phyloP scores from a whole-genome alignment of 495 filamentous ascomycete genomes.

The Talaromyces nanjingensis region DNA sequence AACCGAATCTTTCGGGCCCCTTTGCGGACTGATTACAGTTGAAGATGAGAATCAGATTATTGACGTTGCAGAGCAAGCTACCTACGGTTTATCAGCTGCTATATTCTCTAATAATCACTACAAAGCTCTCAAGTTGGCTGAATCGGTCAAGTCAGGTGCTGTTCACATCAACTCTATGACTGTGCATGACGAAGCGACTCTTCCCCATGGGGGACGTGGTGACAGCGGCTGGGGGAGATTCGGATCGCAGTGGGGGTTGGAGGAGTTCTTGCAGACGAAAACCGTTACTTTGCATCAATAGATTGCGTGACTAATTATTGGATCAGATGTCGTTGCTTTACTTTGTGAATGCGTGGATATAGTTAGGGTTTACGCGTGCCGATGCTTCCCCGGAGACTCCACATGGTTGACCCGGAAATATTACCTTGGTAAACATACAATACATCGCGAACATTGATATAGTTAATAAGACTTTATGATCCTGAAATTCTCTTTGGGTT shows the following conservation, averaged over 20 bases:
- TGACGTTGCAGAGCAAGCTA: conserved; percentile 42
- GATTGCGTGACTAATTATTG: no score
- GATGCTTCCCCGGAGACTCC: no score
- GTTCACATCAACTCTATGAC: conserved; percentile 87
- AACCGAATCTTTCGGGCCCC: conserved; percentile 78
- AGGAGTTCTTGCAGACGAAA: conserved; percentile 83
- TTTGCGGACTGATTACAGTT: conserved; percentile 46
- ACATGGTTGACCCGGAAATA: no score
- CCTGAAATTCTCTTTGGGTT: no score
- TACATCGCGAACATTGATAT: no score
- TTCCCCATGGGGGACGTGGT: conserved; percentile 85
- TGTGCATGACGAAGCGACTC: conserved; percentile 70
- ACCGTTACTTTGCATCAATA: background rate
- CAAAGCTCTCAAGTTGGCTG: background rate
- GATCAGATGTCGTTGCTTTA: no score
- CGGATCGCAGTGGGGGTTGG: conserved; percentile 45
- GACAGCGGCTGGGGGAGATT: conserved; percentile 73
- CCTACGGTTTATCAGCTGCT: conserved; percentile 37
- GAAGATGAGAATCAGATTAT: conserved; percentile 42
- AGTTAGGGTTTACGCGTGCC: no score
- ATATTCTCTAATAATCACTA: background rate
- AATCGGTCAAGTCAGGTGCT: conserved; percentile 23
- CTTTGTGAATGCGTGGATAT: no score
- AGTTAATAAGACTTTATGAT: no score
- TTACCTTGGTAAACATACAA: no score